Evolutionary conservation across 768 basidiomycete species (phyloP).

Genomic region (Leccinum subgranulosum): DNA sequence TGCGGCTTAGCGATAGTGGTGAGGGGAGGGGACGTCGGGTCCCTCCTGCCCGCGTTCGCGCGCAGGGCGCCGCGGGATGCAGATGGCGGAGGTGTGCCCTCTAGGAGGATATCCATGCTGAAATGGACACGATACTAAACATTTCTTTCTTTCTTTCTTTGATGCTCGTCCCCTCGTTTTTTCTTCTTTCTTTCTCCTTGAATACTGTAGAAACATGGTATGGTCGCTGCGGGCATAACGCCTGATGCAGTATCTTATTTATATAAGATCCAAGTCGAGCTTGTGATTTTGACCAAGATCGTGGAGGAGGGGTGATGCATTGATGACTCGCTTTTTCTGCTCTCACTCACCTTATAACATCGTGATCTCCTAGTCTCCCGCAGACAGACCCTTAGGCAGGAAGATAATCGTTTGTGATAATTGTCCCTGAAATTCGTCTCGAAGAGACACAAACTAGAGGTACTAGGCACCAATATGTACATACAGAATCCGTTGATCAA

Average conservation of each 20-base stretch:
- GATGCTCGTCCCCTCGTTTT: slow-evolving; percentile 1
- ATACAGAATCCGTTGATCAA: neutral
- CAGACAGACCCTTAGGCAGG: too few relatives aligned
- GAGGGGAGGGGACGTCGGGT: neutral
- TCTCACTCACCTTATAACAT: too few relatives aligned
- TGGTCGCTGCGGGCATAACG: neutral
- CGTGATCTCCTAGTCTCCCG: neutral
- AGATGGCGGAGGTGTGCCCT: neutral
- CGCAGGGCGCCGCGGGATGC: neutral
- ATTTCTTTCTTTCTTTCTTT: neutral
- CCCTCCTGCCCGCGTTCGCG: neutral
- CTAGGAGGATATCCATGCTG: neutral
- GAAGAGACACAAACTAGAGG: neutral
- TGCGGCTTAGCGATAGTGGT: neutral
- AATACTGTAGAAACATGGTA: neutral
- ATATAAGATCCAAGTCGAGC: neutral
- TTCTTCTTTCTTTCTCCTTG: neutral
- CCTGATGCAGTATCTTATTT: neutral
- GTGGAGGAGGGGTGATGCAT: too few relatives aligned
- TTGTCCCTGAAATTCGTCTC: too few relatives aligned
- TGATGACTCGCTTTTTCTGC: too few relatives aligned
- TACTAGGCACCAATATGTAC: neutral
- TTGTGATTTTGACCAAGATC: neutral
- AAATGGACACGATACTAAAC: slow-evolving; percentile 3
- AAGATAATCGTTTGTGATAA: too few relatives aligned